Evolutionary conservation across 2,329 filamentous ascomycete genomes (phyloP), one percentile per base, ranked within the genome.

Genomic region (Cercospora berteroae): DNA sequence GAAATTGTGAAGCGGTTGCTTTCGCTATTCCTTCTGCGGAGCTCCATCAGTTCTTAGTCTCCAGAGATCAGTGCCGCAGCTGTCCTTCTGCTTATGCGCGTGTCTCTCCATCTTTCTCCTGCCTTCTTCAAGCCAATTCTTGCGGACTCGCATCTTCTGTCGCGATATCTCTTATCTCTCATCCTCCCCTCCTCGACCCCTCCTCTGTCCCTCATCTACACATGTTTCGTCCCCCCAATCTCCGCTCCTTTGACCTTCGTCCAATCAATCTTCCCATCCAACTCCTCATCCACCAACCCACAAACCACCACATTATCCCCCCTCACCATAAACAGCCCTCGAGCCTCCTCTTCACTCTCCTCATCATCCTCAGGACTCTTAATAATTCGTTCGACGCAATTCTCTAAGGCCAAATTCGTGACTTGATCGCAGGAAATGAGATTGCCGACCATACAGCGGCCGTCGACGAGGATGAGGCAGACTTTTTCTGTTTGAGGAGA

Each of bases 211-310:
- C 16, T 33, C 36, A 29, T 23, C 48, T 71, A 72, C n/a, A 71
- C 66, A 69, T 72, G 70, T 80, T 95, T 97, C 75, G 93, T 94
- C 63, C 88, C 89, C 66, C 92, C 92, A 74, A 98, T 90, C 31
- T 90, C 88, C 67, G 89, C 88, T 4, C 94, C 94, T 77, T 91
- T 90, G 44, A 99, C 95, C 79, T 96, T 89, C 20, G 86, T 85
- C 95, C 95, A 99, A 81, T 97, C 90, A 77, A 99, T 98, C 74
- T 90, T 93, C 44, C 85, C 86, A 81, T 99, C 95, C 67, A 98
- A 83, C 73, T 91, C 86, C 80, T 97, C 94, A 79, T 99, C 93
- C 33, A 99, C 89, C 66, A 96, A 83, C 2, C 95, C 95, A 66
- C 95, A 91, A 16, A 96, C 85, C 69, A 93, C 94, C 58, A 99